Conservation (phyloP, 805 yeast genomes). For the Helenozyma baotianmanensis region DNA sequence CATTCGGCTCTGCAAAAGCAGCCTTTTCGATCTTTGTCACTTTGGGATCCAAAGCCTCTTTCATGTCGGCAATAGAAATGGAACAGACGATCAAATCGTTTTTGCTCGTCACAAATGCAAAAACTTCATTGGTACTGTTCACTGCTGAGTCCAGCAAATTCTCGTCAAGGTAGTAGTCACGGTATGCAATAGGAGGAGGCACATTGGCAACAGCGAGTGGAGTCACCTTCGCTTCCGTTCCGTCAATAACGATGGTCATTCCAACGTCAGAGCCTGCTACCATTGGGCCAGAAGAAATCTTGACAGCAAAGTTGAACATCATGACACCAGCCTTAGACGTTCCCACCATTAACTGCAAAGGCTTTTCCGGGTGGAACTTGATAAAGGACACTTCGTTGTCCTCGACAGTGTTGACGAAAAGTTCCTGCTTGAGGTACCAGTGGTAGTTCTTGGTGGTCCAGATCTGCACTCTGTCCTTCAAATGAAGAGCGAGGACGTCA, state of each 20-base stretch:
- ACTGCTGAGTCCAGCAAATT: conserved; percentile 65
- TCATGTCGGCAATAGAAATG: conserved; percentile 47
- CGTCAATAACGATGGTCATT: conserved; percentile 77
- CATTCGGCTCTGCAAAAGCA: conserved; percentile 35
- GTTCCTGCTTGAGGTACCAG: conserved; percentile 89
- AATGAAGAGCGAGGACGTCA: conserved; percentile 69
- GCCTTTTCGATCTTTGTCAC: conserved; percentile 24
- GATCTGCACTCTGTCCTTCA: conserved; percentile 61
- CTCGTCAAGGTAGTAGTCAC: conserved; percentile 51
- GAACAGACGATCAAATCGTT: conserved; percentile 25
- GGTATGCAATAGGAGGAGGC: conserved; percentile 88
- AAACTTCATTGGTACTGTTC: conserved; percentile 50
- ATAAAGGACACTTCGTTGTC: conserved; percentile 36
- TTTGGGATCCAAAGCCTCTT: conserved; percentile 45
- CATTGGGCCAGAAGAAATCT: conserved; percentile 64
- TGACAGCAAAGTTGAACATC: conserved; percentile 63
- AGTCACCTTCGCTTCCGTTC: conserved; percentile 63
- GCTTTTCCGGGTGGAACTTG: conserved; percentile 89
- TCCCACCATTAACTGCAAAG: conserved; percentile 67
- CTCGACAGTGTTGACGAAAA: conserved; percentile 29
- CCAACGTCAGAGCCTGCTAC: conserved; percentile 69
- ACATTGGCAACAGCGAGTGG: conserved; percentile 82
- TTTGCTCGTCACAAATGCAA: conserved; percentile 55
- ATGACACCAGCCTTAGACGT: conserved; percentile 44
- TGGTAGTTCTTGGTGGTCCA: conserved; percentile 94